A percentile compares a stretch with the other conserved stretches of the same genome.
These are phyloP conservation scores for Leishmania tropica DNA, from an alignment of 208 protist species.

Conservation along the genomic window DNA sequence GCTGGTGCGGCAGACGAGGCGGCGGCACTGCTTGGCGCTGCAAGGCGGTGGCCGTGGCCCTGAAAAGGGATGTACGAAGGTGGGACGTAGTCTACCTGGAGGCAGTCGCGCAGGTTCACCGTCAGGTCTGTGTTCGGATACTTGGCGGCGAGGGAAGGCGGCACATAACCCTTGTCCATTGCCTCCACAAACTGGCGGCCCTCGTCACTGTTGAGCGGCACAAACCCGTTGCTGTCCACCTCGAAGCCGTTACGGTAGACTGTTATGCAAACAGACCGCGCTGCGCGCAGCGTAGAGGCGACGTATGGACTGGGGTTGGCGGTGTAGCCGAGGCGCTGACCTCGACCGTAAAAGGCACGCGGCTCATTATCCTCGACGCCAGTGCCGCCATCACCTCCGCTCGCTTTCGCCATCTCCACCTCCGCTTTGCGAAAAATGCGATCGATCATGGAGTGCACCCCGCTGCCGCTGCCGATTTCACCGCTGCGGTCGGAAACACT, in stretches of 20 bases:
- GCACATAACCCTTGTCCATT: slow-evolving; percentile 69
- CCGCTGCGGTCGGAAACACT: not conserved
- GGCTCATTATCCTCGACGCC: slow-evolving; percentile 10
- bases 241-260: slow-evolving; percentile 74
- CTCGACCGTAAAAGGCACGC: slow-evolving; percentile 74
- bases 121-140: slow-evolving; percentile 72
- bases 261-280: slow-evolving; percentile 51
- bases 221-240: slow-evolving; percentile 53
- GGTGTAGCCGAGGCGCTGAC: slow-evolving; percentile 79
- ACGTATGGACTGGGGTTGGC: slow-evolving; percentile 66
- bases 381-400: slow-evolving; percentile 1
- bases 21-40: slow-evolving; percentile 2
- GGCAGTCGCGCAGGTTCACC: slow-evolving; percentile 63
- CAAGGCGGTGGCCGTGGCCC: slow-evolving; percentile 63
- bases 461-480: not conserved
- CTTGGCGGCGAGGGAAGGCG: slow-evolving; percentile 37
- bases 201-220: slow-evolving; percentile 51
- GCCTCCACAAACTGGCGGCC: slow-evolving; percentile 49
- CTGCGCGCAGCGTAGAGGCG: slow-evolving; percentile 46
- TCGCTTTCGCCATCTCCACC: slow-evolving; percentile 23
- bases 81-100: slow-evolving; percentile 47
- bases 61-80: slow-evolving; percentile 59
- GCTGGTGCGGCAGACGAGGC: slow-evolving; percentile 10
- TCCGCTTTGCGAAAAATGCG: slow-evolving; percentile 39
- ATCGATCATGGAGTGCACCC: slow-evolving; percentile 35